These are phyloP conservation scores for Agaricus bisporus DNA, from an alignment of 768 basidiomycete species.

Conservation along the genomic window DNA sequence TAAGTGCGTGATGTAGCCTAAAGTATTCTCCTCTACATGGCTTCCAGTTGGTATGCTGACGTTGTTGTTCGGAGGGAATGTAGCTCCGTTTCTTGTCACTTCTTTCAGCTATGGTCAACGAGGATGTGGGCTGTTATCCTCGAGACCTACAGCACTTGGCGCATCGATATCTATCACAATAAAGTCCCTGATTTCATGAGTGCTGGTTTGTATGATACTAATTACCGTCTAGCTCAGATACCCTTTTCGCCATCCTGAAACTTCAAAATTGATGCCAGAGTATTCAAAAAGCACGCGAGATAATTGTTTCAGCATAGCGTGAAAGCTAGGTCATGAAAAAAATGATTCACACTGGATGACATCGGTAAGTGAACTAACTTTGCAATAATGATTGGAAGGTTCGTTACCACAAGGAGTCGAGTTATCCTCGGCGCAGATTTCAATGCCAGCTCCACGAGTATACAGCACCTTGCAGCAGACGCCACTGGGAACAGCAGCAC, in stretches of 20 bases:
- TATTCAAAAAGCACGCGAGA: slow-evolving; percentile 1
- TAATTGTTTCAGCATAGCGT: slow-evolving; percentile 7
- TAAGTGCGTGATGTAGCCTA: neutral
- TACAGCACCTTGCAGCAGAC: neutral
- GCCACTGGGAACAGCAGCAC: neutral
- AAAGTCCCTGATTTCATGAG: slow-evolving; percentile 4
- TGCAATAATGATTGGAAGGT: neutral
- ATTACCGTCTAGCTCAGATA: slow-evolving; percentile 1
- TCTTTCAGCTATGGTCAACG: neutral
- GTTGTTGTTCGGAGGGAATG: neutral
- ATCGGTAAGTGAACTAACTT: too few species aligned
- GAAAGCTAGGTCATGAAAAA: neutral
- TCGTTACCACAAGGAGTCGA: neutral
- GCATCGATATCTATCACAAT: neutral
- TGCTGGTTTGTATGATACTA: neutral
- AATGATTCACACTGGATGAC: too few species aligned
- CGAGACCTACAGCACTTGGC: slow-evolving; percentile 1
- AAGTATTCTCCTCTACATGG: neutral
- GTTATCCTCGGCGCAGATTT: neutral
- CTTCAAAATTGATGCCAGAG: slow-evolving; percentile 3
- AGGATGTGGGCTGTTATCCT: neutral
- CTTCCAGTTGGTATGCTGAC: neutral
- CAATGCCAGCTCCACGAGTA: neutral
- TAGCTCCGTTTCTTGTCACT: neutral
- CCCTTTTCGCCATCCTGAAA: slow-evolving; percentile 2